phyloP scores from a whole-genome alignment of 129 eudicot genomes.

The Flaveria robusta region DNA sequence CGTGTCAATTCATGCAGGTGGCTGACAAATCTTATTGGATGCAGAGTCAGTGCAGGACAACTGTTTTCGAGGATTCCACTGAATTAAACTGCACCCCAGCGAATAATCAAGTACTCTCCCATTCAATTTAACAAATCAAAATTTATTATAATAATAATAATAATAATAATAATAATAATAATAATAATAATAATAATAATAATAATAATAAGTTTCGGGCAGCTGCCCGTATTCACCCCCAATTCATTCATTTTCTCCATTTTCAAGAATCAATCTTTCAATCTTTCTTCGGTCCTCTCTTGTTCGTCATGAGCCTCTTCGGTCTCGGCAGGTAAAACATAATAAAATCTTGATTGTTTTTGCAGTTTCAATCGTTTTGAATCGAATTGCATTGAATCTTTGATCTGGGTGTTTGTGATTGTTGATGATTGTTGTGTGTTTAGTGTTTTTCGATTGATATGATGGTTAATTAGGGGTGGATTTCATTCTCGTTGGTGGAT shows the following conservation, averaged over 20 bases:
- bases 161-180: too few species aligned
- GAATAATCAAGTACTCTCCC: too few species aligned
- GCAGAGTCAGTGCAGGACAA: too few species aligned
- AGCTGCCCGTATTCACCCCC: not conserved
- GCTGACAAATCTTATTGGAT: too few species aligned
- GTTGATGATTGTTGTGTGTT: not conserved
- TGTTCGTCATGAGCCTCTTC: constrained; percentile 76
- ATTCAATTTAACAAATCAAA: too few species aligned
- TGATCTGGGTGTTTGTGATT: constrained; percentile 29
- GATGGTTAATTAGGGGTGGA: not conserved
- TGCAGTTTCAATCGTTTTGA: not conserved
- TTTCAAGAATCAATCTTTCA: constrained; percentile 13
- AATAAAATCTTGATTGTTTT: not conserved
- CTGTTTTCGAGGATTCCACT: too few species aligned
- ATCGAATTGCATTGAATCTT: constrained; percentile 19
- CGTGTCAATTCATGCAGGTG: too few species aligned
- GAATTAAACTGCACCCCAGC: too few species aligned
- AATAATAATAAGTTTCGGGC: too few species aligned
- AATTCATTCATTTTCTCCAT: constrained; percentile 13
- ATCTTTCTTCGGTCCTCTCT: constrained; percentile 8
- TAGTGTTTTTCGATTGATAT: constrained; percentile 9
- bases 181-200: too few species aligned
- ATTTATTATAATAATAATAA: too few species aligned
- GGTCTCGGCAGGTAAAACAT: constrained; percentile 77
- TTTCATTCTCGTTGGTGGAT: too few species aligned